A percentile compares a stretch with the other conserved stretches of the same genome.
These are phyloP conservation scores for rapeseed (Brassica napus) DNA, from an alignment of 345 rosid genomes.

Conservation along the genomic window DNA sequence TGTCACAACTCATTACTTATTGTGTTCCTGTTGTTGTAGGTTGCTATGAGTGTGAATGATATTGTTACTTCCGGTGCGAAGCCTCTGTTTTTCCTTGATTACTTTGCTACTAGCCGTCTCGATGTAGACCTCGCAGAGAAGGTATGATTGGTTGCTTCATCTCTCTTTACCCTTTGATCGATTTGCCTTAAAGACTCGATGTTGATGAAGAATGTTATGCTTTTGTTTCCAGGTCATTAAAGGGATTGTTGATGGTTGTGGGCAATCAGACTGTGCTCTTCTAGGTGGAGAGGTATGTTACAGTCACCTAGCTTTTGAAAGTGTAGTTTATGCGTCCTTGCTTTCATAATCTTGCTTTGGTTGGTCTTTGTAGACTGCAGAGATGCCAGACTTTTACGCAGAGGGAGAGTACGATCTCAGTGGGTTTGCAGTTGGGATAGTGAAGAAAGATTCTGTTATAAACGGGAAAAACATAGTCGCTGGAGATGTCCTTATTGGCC, in stretches of 20 bases:
- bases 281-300: slow-evolving; percentile 88
- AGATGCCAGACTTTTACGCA: slow-evolving; percentile 92
- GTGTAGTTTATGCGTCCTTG: neutral
- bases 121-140: slow-evolving; percentile 97
- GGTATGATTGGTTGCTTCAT: slow-evolving; percentile 44
- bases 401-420: slow-evolving; percentile 89
- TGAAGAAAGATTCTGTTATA: slow-evolving; percentile 74
- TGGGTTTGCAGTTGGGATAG: slow-evolving; percentile 91
- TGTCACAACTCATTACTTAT: neutral
- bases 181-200: neutral
- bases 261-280: slow-evolving; percentile 74
- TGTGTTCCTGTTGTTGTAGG: slow-evolving; percentile 44
- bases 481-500: slow-evolving; percentile 81
- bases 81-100: slow-evolving; percentile 91
- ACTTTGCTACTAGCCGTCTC: slow-evolving; percentile 89
- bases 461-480: slow-evolving; percentile 77
- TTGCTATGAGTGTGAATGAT: slow-evolving; percentile 98
- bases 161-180: neutral
- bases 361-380: slow-evolving; percentile 64
- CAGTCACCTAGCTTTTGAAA: neutral
- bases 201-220: neutral
- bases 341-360: neutral
- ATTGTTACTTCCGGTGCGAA: slow-evolving; percentile 95
- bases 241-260: slow-evolving; percentile 94
- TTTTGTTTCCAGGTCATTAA: slow-evolving; percentile 56